Evolutionary conservation across 169 alveolate genomes (phyloP), one percentile per base, ranked within the genome.

Genomic region (Eimeria praecox): DNA sequence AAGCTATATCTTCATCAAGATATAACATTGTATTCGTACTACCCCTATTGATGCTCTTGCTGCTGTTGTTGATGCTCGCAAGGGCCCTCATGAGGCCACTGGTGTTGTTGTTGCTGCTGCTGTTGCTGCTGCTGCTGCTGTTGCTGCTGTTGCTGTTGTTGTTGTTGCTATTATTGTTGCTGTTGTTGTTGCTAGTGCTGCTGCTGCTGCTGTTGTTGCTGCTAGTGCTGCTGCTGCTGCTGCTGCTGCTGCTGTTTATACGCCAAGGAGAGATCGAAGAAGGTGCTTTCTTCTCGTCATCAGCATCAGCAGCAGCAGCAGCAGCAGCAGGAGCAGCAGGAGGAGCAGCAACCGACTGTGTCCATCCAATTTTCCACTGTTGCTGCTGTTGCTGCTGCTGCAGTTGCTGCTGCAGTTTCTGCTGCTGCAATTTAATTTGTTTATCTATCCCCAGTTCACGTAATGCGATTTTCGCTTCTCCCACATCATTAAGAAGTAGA

Each of bases 151-250:
- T 16, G 46, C 66, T 80, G 90, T 46, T 49, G 73, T 73, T 82
- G 44, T 44, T 30, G 71, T 46, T 82, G 88, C 64, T 44, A n/a
- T n/a, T n/a, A n/a, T n/a, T n/a, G n/a, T 20, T 8, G n/a, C 73
- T 22, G 14, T 24, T 49, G 75, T 49, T 16, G 46, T 35, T 80
- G 90, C 71, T 49, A 44, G 73, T 82, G 44, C 71, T 30, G 71
- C 71, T 82, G 88, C 64, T 44, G 88, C 62, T 77, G 88, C 88
- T 77, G 88, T 35, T 44, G 52, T 62, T 42, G 64, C 64, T 77
- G 88, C 56, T 38, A 62, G 30, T 44, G 88, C 59, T 44, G 52
- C 88, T 42, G 64, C 64, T 77, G 88, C 56, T 38, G 88, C 52
- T 44, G 88, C 88, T 77, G 56, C 88, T 24, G 46, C 62, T 24